Evolutionary conservation across 2,329 filamentous ascomycete species (phyloP), one percentile per base, ranked within the genome.

Genomic region (Ceratocystis cacaofunesta): DNA sequence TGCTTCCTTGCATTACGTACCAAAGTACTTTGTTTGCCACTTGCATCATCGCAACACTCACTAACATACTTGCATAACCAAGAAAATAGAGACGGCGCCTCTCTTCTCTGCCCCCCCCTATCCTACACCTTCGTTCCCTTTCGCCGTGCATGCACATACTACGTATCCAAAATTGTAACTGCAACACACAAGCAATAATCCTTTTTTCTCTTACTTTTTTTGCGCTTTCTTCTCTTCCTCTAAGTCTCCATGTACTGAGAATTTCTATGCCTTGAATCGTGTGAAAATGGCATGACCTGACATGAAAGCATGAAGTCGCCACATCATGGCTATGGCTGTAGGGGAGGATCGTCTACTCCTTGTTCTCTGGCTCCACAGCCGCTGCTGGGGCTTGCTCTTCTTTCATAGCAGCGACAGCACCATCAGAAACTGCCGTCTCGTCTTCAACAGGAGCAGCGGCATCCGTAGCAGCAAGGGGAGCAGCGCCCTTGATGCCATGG

Each of bases 401-500:
- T 64, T 70, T 65, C 28, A 30, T 19, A 19, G 28, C 17, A 36
- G 32, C 55, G 17, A n/a, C 28, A 12, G 32, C 55, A 25, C 32
- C 55, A 19, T 30, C n/a, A 61, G 68, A 67, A 41, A 68, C 60
- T 19, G 62, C 57, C 15, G 46, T 50, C 55, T 60, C 62, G 17
- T 58, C 28, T 36, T 17, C 25, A 28, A 19, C 28, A 58, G 55
- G 17, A 44, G 43, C 50, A 57, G 22, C 48, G 32, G 46, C 46
- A 46, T 30, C 61, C 55, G 63, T 48, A 41, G 30, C 57, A 55
- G 62, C 32, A 50, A 60, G 61, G 17, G 44, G 58, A 58, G 15
- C 55, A 36, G 6, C 28, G 8, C 74, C 75, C 70, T 78, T 77
- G 70, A 80, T 76, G 46, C 78, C 78, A 68, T 76, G 74, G 22